Conservation (phyloP, 805 yeast species). For the Lachancea cidri region DNA sequence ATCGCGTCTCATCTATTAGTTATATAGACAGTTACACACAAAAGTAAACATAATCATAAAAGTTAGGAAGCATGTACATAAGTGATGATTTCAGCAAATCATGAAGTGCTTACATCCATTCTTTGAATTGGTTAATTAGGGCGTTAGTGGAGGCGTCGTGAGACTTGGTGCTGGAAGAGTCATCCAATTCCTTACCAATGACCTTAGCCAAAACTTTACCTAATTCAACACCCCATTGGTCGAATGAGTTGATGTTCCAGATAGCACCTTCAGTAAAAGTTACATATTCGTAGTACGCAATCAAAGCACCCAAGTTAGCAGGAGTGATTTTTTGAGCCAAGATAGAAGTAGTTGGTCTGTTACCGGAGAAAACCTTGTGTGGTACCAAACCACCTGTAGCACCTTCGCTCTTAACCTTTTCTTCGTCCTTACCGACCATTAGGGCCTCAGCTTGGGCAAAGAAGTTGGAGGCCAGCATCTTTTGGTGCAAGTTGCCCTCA, state of each 20-base stretch:
- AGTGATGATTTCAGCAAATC: not conserved
- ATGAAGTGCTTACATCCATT: slow-evolving; percentile 49
- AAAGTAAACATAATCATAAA: not conserved
- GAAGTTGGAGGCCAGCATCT: slow-evolving; percentile 98
- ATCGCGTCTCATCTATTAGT: not conserved
- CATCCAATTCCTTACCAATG: slow-evolving; percentile 83
- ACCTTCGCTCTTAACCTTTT: slow-evolving; percentile 83
- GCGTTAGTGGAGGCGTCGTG: slow-evolving; percentile 93
- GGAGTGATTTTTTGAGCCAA: slow-evolving; percentile 95
- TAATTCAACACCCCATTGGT: slow-evolving; percentile 99
- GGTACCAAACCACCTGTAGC: slow-evolving; percentile 81
- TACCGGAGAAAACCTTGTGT: slow-evolving; percentile 95
- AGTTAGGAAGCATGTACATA: not conserved
- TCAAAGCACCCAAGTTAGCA: slow-evolving; percentile 90
- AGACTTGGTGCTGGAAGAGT: slow-evolving; percentile 45
- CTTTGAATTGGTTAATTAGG: slow-evolving; percentile 91
- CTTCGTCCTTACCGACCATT: slow-evolving; percentile 90
- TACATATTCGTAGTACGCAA: slow-evolving; percentile 95
- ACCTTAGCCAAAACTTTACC: slow-evolving; percentile 97
- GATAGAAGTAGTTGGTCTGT: slow-evolving; percentile 98
- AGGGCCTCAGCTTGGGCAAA: slow-evolving; percentile 98
- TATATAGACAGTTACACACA: not conserved
- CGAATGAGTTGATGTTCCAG: slow-evolving; percentile 99
- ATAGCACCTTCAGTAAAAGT: slow-evolving; percentile 98
- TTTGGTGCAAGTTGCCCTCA: slow-evolving; percentile 89